Percentiles rank a stretch among this genome's conserved stretches.
These are phyloP conservation scores for Chlorella sp. DNA, from an alignment of 139 green algal genomes.

Conservation along the genomic window DNA sequence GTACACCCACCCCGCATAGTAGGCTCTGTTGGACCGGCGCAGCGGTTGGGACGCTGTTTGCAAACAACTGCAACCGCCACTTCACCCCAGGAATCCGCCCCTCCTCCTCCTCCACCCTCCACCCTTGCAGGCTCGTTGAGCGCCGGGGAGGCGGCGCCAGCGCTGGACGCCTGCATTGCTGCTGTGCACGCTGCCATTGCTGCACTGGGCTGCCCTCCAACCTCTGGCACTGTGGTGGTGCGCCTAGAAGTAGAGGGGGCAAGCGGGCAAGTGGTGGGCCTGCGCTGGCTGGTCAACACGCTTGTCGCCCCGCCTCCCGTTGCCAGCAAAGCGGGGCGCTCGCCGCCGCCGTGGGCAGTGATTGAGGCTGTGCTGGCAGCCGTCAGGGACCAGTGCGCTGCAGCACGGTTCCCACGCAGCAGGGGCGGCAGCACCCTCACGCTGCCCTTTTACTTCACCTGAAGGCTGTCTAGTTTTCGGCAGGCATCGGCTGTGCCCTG, in stretches of 20 bases:
- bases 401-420: constrained; percentile 1
- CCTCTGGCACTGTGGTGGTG: constrained; percentile 46
- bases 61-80: too few relatives aligned
- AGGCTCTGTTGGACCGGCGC: too few relatives aligned
- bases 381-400: constrained; percentile 9
- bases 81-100: too few relatives aligned
- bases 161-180: constrained; percentile 48
- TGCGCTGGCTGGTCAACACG: constrained; percentile 64
- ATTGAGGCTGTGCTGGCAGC: background rate
- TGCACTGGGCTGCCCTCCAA: constrained; percentile 24
- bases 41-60: too few relatives aligned
- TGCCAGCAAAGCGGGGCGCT: background rate
- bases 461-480: background rate
- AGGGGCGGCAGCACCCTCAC: constrained; percentile 16
- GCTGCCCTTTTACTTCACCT: constrained; percentile 31
- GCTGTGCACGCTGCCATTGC: constrained; percentile 54
- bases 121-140: constrained; percentile 48
- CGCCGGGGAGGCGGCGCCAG: constrained; percentile 45
- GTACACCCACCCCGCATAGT: too few relatives aligned
- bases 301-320: constrained; percentile 51
- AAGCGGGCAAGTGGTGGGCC: constrained; percentile 32
- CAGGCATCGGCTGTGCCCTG: background rate
- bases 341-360: background rate
- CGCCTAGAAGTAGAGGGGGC: constrained; percentile 36
- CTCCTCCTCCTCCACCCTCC: background rate